phyloP scores from a whole-genome alignment of 495 filamentous ascomycete genomes.

The Aspergillus ostianus region DNA sequence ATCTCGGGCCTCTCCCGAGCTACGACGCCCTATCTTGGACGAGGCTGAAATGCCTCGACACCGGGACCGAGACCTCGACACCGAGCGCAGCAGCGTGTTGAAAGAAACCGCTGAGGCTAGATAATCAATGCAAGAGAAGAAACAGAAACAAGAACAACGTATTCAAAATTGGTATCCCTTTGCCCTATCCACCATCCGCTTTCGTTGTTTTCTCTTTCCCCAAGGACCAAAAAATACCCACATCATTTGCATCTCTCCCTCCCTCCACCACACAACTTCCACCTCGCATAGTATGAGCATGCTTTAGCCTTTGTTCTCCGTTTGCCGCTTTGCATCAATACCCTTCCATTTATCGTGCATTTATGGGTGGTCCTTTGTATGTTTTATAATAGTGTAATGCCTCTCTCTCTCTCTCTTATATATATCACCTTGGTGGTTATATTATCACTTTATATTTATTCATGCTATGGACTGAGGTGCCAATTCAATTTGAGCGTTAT shows the following conservation, averaged over 20 bases:
- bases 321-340: slow-evolving; percentile 26
- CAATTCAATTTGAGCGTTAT: neutral
- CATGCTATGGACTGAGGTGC: neutral
- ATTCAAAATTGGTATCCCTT: neutral
- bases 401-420: slow-evolving; percentile 5
- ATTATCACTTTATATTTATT: neutral
- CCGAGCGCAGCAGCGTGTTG: slow-evolving; percentile 30
- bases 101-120: slow-evolving; percentile 22
- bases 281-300: slow-evolving; percentile 22
- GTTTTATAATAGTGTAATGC: slow-evolving; percentile 27
- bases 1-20: slow-evolving; percentile 20
- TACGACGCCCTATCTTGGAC: slow-evolving; percentile 23
- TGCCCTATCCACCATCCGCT: neutral
- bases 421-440: neutral
- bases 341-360: slow-evolving; percentile 21
- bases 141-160: neutral
- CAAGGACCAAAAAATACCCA: neutral
- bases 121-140: slow-evolving; percentile 7
- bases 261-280: slow-evolving; percentile 10
- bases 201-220: neutral
- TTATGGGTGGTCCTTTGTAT: slow-evolving; percentile 17
- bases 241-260: slow-evolving; percentile 5
- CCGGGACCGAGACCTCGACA: slow-evolving; percentile 19
- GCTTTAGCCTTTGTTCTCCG: slow-evolving; percentile 9
- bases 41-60: slow-evolving; percentile 26